Evolutionary conservation across 352 stramenopile genomes (phyloP).

Genomic region (Globisporangium camurandrum): DNA sequence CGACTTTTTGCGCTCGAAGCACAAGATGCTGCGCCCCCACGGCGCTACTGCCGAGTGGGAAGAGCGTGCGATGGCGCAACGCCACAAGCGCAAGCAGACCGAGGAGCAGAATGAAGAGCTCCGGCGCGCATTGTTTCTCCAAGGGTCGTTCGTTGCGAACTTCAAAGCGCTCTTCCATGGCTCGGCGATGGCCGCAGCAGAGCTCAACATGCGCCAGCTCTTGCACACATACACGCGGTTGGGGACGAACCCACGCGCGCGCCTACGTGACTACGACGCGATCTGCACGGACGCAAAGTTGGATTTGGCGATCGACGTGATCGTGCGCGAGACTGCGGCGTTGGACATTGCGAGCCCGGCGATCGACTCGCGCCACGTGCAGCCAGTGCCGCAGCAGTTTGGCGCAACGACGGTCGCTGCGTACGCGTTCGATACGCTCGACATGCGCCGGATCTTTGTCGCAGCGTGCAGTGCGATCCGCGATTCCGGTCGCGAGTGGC

Average conservation of each 20-base stretch:
- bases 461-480: constrained; percentile 32
- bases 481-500: constrained; percentile 34
- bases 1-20: constrained; percentile 21
- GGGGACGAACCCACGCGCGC: constrained; percentile 24
- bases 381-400: constrained; percentile 20
- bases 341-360: constrained; percentile 26
- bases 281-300: constrained; percentile 40
- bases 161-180: constrained; percentile 30
- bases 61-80: constrained; percentile 22
- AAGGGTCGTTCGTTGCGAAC: constrained; percentile 32
- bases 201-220: constrained; percentile 42
- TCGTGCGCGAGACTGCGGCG: constrained; percentile 36
- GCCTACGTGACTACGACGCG: constrained; percentile 32
- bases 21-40: constrained; percentile 19
- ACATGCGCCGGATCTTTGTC: constrained; percentile 35
- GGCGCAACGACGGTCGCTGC: constrained; percentile 36
- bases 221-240: constrained; percentile 53
- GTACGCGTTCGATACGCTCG: constrained; percentile 41
- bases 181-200: constrained; percentile 13
- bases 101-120: constrained; percentile 45
- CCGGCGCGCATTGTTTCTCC: constrained; percentile 34
- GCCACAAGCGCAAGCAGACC: constrained; percentile 20
- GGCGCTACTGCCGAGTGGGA: constrained; percentile 20
- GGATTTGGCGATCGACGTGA: constrained; percentile 39
- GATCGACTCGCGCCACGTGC: constrained; percentile 26